Evolutionary conservation across 139 green algal genomes (phyloP).

Genomic region (Coccomyxa sp.): DNA sequence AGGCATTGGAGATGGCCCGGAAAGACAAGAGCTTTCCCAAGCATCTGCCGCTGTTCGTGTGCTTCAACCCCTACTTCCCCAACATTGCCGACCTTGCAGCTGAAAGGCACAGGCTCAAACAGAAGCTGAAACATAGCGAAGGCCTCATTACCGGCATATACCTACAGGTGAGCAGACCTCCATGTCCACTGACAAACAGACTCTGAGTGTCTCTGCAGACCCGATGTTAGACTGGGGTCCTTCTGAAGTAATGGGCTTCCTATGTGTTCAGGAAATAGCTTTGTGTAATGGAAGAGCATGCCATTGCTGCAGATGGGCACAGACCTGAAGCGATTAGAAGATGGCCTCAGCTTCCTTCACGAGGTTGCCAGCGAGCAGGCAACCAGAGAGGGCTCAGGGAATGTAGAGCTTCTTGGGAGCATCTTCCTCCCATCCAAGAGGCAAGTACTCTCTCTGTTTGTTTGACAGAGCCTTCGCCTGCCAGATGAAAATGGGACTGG

Average conservation of each 20-base stretch:
- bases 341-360: constrained; percentile 22
- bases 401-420: constrained; percentile 24
- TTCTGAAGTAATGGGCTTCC: no score
- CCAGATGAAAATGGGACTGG: no score
- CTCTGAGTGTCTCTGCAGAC: no score
- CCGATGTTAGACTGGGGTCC: no score
- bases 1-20: constrained; percentile 6
- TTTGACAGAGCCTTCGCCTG: neutral
- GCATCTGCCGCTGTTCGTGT: constrained; percentile 21
- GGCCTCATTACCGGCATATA: constrained; percentile 17
- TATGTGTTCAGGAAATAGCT: neutral
- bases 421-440: constrained; percentile 43
- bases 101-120: constrained; percentile 26
- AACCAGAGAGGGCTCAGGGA: neutral
- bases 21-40: neutral
- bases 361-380: neutral
- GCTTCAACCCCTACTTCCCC: constrained; percentile 52
- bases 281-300: neutral
- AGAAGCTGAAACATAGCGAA: constrained; percentile 28
- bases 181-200: neutral
- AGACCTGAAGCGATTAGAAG: constrained; percentile 26
- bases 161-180: constrained; percentile 3
- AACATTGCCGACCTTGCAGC: constrained; percentile 8
- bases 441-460: neutral
- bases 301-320: constrained; percentile 46